Percentiles rank a stretch among this genome's conserved stretches.
Evolutionary conservation across 768 basidiomycete species (phyloP).

Genomic region (Russula brevipes): DNA sequence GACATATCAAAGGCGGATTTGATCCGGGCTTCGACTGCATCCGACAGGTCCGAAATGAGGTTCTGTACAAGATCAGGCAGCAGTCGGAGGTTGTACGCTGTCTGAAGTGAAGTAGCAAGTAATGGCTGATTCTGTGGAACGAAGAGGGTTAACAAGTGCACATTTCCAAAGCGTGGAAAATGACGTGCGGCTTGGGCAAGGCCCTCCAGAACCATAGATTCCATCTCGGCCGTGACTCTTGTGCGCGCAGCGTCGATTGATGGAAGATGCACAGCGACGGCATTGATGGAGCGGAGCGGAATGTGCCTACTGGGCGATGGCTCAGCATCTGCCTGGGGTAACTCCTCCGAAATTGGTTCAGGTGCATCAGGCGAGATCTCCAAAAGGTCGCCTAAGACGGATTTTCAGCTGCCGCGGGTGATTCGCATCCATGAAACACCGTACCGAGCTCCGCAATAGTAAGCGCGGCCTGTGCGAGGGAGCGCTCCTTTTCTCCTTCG

Average conservation of each 20-base stretch:
- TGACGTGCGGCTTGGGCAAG: slow-evolving; percentile 64
- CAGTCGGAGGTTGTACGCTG: slow-evolving; percentile 85
- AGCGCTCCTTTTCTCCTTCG: slow-evolving; percentile 80
- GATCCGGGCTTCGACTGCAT: slow-evolving; percentile 78
- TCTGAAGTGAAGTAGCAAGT: slow-evolving; percentile 91
- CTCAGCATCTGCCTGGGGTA: not conserved
- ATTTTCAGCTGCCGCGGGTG: not conserved
- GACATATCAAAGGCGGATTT: slow-evolving; percentile 79
- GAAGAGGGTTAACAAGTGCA: slow-evolving; percentile 8
- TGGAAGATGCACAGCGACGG: slow-evolving; percentile 63
- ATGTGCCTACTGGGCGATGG: slow-evolving; percentile 13
- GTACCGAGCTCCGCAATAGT: slow-evolving; percentile 86
- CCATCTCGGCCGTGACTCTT: slow-evolving; percentile 81
- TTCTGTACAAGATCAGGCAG: slow-evolving; percentile 78
- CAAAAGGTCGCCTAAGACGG: slow-evolving; percentile 20
- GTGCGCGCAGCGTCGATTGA: slow-evolving; percentile 67
- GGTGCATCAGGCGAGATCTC: slow-evolving; percentile 2
- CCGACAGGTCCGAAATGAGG: slow-evolving; percentile 72
- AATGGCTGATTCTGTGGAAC: slow-evolving; percentile 73
- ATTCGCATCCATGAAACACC: slow-evolving; percentile 27
- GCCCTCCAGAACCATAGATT: slow-evolving; percentile 80
- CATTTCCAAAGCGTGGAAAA: not conserved
- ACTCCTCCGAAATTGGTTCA: not conserved
- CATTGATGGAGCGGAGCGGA: slow-evolving; percentile 67
- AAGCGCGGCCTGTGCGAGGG: slow-evolving; percentile 90